Base-by-base conservation (phyloP, 2,329 filamentous ascomycete genomes). In the Aureobasidium melanogenum region DNA sequence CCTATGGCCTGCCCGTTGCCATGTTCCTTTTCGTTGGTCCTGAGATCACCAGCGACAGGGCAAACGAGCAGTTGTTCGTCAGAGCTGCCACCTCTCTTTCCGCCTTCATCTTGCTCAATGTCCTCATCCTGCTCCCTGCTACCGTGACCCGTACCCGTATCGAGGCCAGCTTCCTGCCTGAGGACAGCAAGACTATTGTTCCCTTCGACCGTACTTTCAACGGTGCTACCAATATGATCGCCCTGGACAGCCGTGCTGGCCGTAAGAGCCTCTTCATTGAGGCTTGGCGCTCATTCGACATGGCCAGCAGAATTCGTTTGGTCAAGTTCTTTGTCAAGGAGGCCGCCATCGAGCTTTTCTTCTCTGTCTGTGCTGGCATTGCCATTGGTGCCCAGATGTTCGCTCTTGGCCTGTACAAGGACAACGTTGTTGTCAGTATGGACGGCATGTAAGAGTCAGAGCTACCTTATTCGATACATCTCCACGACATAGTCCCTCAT, bases 141-240 rank as follows among this genome's bases (percentile, higher is more conserved):
- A 82, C 84, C 63, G 88, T 93, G 34, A 83, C 89, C 24, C 84
- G 96, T 63, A 81, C 88, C 66, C 90, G 93, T 64, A 86, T 96
- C 38, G 91, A 96, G 72, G 91, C 92, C 7, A 93, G 89, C 52
- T 85, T 96, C 67, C 84, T 97, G 2, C 84, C 91, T 0, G 87
- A 90, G 63, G 86, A 89, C 19, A 83, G 91, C 66, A 88, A 95
- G 75, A 85, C 89, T 28, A 88, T 97, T 65, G 86, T 97, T 38
- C 87, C 90, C 34, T 96, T 97, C 69, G 93, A 97, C 79, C 88
- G 91, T 66, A 87, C 87, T 32, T 95, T 95, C 69, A 84, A 82
- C 65, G 89, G 89, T 67, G 88, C 86, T 71, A 84, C 93, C 30
- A 69, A 67, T 38, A 86, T 89, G n/a, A 82, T 84, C 63, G 81